Conservation (phyloP, 1,139 yeast species). For the Saccharomyces hybrid region DNA sequence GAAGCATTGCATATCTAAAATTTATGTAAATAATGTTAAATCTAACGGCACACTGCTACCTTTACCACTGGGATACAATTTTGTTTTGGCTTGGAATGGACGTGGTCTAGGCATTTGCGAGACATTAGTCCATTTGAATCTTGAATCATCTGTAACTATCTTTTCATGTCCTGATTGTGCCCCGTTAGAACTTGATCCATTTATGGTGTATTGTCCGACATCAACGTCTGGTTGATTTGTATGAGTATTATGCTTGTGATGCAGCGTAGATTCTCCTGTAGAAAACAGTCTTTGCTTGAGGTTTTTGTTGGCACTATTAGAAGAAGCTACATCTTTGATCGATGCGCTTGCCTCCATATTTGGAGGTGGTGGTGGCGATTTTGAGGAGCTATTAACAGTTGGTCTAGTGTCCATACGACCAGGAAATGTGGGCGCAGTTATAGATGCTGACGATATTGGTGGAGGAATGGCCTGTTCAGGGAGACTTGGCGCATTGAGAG, state of each 20-base stretch:
- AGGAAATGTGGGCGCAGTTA: constrained; percentile 5
- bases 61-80: constrained; percentile 90
- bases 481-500: constrained; percentile 18
- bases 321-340: constrained; percentile 9
- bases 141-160: constrained; percentile 57
- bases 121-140: constrained; percentile 66
- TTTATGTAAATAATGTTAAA: constrained; percentile 27
- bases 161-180: constrained; percentile 34
- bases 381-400: neutral
- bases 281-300: constrained; percentile 31
- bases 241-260: constrained; percentile 14
- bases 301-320: constrained; percentile 20
- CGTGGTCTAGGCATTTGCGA: constrained; percentile 78
- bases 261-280: constrained; percentile 18
- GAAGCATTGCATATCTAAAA: neutral
- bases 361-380: constrained; percentile 18
- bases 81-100: constrained; percentile 56
- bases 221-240: constrained; percentile 33
- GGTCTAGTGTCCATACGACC: neutral
- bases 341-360: neutral
- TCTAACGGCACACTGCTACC: constrained; percentile 90
- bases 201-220: constrained; percentile 31
- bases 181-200: constrained; percentile 34
- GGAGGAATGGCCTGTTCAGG: constrained; percentile 16
- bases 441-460: constrained; percentile 10